These are phyloP conservation scores for Moesziomyces sp. DNA, from an alignment of 1,284 basidiomycete genomes.

Conservation along the genomic window DNA sequence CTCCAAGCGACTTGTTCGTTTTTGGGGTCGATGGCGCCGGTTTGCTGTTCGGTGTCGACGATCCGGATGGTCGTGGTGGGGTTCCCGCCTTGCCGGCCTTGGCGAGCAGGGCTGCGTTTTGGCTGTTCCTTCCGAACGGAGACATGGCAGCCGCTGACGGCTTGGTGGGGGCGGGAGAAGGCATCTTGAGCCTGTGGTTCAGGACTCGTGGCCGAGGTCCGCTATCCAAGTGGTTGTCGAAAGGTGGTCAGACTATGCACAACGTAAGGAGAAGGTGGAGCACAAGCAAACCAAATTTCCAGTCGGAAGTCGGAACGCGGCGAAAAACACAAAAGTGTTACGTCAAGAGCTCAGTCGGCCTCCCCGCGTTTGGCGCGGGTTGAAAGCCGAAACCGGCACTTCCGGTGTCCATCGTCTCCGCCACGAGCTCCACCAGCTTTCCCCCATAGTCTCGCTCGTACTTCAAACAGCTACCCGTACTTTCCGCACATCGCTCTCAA, in stretches of 20 bases:
- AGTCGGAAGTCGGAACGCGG: neutral
- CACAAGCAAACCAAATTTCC: neutral
- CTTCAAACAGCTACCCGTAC: neutral
- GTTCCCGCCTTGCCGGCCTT: slow-evolving; percentile 33
- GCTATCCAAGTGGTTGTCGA: neutral
- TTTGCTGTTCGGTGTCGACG: slow-evolving; percentile 8
- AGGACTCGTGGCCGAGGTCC: neutral
- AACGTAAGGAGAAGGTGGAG: neutral
- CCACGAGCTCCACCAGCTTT: neutral
- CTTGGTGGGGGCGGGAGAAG: slow-evolving; percentile 15
- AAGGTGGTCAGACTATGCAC: neutral
- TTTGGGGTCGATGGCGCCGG: slow-evolving; percentile 32
- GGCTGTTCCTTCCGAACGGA: slow-evolving; percentile 53
- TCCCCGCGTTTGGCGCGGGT: neutral
- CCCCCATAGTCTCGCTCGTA: neutral
- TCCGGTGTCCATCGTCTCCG: neutral
- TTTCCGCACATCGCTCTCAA: neutral
- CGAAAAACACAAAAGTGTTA: neutral
- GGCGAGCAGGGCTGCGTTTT: slow-evolving; percentile 42
- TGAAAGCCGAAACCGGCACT: neutral
- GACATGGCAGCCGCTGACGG: slow-evolving; percentile 35
- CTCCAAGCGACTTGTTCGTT: slow-evolving; percentile 12
- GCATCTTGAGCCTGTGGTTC: slow-evolving; percentile 7
- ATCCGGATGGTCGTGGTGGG: slow-evolving; percentile 21
- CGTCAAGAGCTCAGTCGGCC: neutral